Evolutionary conservation across 768 basidiomycete species (phyloP), one percentile per base, ranked within the genome.

Genomic region (Strobilomyces dryophilus): DNA sequence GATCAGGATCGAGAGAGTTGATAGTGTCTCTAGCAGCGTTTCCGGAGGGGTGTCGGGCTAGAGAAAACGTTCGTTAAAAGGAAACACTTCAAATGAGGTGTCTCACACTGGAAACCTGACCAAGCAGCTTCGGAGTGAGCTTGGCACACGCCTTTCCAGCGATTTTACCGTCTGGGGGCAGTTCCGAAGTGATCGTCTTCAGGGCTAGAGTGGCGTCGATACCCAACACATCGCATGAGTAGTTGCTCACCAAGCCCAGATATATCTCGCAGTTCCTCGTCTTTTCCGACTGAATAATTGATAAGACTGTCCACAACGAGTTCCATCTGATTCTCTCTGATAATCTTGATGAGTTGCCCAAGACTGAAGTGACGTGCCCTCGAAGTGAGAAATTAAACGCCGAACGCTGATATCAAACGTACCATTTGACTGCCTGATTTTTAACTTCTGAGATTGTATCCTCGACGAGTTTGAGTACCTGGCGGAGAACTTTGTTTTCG

Each of bases 401-500:
- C 17, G 32, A 20, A 31, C 50, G 11, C 11, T 32, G 21, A 47
- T 18, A 24, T 37, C 2, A 35, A n/a, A 45, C 32, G 67, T 61
- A 90, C 95, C 93, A 95, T 75, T 95, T 93, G 11, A 97, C 95
- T 2, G 93, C 92, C 68, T 92, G 88, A 65, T 97, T 97, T 77
- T 98, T 98, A 58, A 98, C 97, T 75, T 99, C 97, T 8, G 93
- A 93, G 60, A 95, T 98, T 71, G 87, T 88, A 73, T 99, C 97
- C 65, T 91, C 89, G 5, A 98, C 87, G 18, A 98, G 80, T 32
- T 82, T 76, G 40, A 98, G 76, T 1, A 98, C 93, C 67, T 89
- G 84, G 39, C 81, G 82, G 44, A 95, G 78, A 47, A 95, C 84
- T 66, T 88, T 89, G 67, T 76, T 83, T 76, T 99, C 97, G 31